A percentile compares a stretch with the other conserved stretches of the same genome.
Evolutionary conservation across 2,329 filamentous ascomycete genomes (phyloP).

Genomic region (Sphaerulina musiva): DNA sequence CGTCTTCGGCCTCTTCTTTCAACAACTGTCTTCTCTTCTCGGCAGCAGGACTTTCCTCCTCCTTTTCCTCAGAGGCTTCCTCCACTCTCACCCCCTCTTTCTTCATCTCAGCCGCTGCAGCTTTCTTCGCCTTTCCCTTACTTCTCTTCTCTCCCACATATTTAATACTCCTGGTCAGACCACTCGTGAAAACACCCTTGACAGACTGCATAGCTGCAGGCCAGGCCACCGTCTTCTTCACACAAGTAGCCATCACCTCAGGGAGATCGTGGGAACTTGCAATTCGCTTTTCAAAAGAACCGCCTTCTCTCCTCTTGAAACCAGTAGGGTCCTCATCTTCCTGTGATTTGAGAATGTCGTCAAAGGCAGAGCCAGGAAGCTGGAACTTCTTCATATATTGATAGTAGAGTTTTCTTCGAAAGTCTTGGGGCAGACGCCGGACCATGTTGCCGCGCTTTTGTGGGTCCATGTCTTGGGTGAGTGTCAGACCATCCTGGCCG

Average conservation of each 20-base stretch:
- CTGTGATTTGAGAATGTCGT: constrained; percentile 72
- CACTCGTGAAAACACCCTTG: constrained; percentile 77
- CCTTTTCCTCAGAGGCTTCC: background rate
- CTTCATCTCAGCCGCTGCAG: background rate
- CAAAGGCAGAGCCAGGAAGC: constrained; percentile 77
- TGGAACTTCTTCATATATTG: constrained; percentile 86
- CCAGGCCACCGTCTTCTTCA: constrained; percentile 86
- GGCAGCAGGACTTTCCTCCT: background rate
- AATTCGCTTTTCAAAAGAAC: constrained; percentile 80
- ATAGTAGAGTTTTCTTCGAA: constrained; percentile 87
- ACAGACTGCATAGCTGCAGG: constrained; percentile 81
- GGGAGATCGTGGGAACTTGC: constrained; percentile 66
- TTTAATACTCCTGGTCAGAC: constrained; percentile 59
- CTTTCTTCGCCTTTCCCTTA: constrained; percentile 35
- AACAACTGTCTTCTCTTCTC: constrained; percentile 3
- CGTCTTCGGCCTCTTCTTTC: constrained; percentile 1
- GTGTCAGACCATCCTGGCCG: constrained; percentile 56
- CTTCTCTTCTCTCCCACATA: constrained; percentile 74
- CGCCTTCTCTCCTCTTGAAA: constrained; percentile 68
- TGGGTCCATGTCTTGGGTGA: constrained; percentile 89
- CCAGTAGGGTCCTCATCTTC: constrained; percentile 59
- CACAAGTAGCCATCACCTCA: constrained; percentile 64
- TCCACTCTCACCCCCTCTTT: background rate
- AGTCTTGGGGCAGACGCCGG: constrained; percentile 74
- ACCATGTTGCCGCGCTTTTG: constrained; percentile 93